phyloP scores from a whole-genome alignment of 306 rosid genomes.

The Prunus salicina region DNA sequence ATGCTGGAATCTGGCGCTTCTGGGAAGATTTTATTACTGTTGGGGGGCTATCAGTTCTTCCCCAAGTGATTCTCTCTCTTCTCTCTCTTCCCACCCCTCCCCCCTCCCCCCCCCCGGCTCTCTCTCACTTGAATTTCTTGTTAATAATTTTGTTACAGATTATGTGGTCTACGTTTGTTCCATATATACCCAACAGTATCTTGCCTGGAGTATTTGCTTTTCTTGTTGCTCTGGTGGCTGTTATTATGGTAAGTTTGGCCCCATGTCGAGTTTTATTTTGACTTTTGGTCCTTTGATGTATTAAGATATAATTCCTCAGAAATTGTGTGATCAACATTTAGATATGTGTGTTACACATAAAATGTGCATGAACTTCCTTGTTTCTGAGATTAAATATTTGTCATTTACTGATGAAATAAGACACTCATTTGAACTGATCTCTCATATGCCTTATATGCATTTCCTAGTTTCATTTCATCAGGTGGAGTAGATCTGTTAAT shows the following conservation, averaged over 20 bases:
- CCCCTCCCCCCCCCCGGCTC: background rate
- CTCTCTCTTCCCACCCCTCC: background rate
- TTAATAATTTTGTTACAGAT: constrained; percentile 42
- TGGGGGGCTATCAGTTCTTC: constrained; percentile 83
- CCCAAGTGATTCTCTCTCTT: constrained; percentile 53
- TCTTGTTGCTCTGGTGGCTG: constrained; percentile 52
- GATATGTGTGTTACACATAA: background rate
- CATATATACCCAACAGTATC: constrained; percentile 73
- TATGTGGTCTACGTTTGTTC: constrained; percentile 99
- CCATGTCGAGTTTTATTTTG: background rate
- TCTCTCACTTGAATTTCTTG: background rate
- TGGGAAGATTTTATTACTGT: constrained; percentile 91
- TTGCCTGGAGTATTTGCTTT: constrained; percentile 71
- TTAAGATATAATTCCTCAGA: background rate
- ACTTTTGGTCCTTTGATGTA: background rate
- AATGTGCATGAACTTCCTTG: background rate
- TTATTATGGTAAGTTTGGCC: constrained; percentile 44
- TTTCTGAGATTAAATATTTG: background rate
- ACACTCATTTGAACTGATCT: background rate
- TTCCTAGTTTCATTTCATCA: background rate
- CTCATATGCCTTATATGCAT: background rate
- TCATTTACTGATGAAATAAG: background rate
- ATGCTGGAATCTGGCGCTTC: constrained; percentile 55
- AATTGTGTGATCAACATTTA: background rate
- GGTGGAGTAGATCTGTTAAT: background rate